A percentile compares a stretch with the other conserved stretches of the same genome.
Conservation (phyloP, 83 land plant species). For the Diphasiastrum complanatum region DNA sequence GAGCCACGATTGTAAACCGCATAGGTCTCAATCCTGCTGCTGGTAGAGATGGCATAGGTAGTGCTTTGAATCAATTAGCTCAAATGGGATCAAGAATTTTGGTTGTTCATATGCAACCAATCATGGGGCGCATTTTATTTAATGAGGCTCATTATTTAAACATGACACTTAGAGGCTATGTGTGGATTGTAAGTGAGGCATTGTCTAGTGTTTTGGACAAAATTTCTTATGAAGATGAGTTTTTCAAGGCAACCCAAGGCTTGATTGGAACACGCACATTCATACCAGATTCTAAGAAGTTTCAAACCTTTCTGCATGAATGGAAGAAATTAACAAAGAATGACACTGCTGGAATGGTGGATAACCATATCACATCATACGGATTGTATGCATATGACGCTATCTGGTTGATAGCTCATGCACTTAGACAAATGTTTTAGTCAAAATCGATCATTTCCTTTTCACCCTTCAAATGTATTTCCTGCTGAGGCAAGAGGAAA, state of each 20-base stretch:
- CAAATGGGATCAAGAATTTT: too few species aligned
- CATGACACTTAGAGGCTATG: conserved; percentile 25
- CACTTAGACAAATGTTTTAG: conserved; percentile 26
- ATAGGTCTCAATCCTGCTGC: not conserved
- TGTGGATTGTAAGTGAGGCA: conserved; percentile 43
- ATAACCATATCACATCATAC: conserved; percentile 24
- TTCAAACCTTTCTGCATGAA: not conserved
- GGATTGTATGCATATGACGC: conserved; percentile 60
- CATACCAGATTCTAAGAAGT: not conserved
- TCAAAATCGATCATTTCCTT: not conserved
- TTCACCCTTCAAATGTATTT: not conserved
- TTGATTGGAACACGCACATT: conserved; percentile 24
- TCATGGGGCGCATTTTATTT: conserved; percentile 4
- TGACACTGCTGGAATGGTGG: not conserved
- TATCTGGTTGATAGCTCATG: conserved; percentile 41
- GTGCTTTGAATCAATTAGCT: too few species aligned
- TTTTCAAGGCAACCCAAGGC: conserved; percentile 35
- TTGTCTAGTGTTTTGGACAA: conserved; percentile 19
- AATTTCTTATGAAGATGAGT: not conserved
- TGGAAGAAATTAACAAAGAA: too few species aligned
- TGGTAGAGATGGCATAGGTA: not conserved
- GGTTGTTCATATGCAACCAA: conserved; percentile 14
- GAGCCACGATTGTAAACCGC: too few species aligned
- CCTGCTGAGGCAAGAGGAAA: not conserved
- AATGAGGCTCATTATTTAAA: conserved; percentile 2